These are phyloP conservation scores for Penicillium sp. DNA, from an alignment of 2,329 filamentous ascomycete genomes.

Conservation along the genomic window DNA sequence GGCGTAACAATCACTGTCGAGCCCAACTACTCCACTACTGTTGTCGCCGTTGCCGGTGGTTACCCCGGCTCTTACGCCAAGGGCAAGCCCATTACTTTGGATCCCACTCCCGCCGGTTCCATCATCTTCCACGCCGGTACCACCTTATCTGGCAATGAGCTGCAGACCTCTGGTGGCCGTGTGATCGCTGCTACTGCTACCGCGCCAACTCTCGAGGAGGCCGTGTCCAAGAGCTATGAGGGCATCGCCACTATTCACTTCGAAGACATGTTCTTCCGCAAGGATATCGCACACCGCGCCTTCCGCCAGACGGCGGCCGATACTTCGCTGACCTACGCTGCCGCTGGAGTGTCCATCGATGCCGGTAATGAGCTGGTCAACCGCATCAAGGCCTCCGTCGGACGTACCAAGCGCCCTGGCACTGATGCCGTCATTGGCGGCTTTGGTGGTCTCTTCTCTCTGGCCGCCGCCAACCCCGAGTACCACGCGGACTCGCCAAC, in stretches of 20 bases:
- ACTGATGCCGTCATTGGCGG: slow-evolving; percentile 93
- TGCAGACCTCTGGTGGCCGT: slow-evolving; percentile 80
- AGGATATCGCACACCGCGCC: slow-evolving; percentile 81
- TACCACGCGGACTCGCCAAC: slow-evolving; percentile 76
- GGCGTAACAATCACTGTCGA: slow-evolving; percentile 69
- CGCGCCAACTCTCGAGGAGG: slow-evolving; percentile 72
- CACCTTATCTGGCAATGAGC: slow-evolving; percentile 59
- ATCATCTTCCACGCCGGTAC: slow-evolving; percentile 96
- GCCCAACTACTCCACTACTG: slow-evolving; percentile 76
- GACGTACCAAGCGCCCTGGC: slow-evolving; percentile 78
- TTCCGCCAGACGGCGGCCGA: slow-evolving; percentile 40
- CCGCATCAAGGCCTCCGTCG: slow-evolving; percentile 87
- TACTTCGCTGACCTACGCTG: slow-evolving; percentile 76
- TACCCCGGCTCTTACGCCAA: slow-evolving; percentile 88
- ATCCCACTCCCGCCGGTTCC: slow-evolving; percentile 57
- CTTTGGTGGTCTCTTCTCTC: slow-evolving; percentile 85
- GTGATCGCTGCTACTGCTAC: slow-evolving; percentile 92
- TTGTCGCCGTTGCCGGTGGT: slow-evolving; percentile 89
- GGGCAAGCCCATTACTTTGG: slow-evolving; percentile 64
- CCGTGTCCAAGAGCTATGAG: slow-evolving; percentile 84
- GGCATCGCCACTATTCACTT: slow-evolving; percentile 80
- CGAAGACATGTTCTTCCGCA: slow-evolving; percentile 86
- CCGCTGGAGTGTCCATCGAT: slow-evolving; percentile 91
- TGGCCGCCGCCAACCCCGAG: slow-evolving; percentile 66
- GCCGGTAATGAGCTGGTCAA: slow-evolving; percentile 91